Base-by-base conservation (phyloP, 2,329 filamentous ascomycete species). In the Fusarium sp. region DNA sequence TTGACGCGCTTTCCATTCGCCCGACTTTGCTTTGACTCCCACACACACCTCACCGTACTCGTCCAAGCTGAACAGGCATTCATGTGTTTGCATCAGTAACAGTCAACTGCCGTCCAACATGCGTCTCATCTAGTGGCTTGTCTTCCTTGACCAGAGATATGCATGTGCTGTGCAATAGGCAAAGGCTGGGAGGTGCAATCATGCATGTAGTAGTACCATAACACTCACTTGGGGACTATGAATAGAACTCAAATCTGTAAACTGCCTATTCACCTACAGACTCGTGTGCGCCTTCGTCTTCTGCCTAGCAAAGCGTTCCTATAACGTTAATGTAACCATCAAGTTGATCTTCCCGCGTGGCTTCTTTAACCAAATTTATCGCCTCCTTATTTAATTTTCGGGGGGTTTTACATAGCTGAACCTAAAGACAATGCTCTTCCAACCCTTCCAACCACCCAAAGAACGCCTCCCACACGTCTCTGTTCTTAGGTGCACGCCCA, bases 381-480 rank as follows among this genome's bases (percentile, higher is more conserved):
- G 84, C 84, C 33, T 70, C 62, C 1, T 30, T 49, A 66, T 86
- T 87, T 71, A 67, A 78, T 15, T 79, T 75, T 37, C 80, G 76
- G 4, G 79, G 78, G 33, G 87, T 83, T 47, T 70, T 75, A 84
- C 84, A 87, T 67, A 87, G 81, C 39, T 76, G 30, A n/a, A 86
- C 74, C 8, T 68, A 56, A 24, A 84, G 37, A 0, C 79, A 79
- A 0, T 48, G 0, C 0, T 72, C 66, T 5, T 75, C 24, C 20
- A 50, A 65, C 24, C 65, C 60, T 62, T 83, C 80, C 3, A 80
- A 61, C 52, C 82, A 78, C 0, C 77, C 77, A 11, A 86, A 74
- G 4, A 88, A 72, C 15, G 74, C 63, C 68, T 86, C 75, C 84
- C 86, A 88, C 22, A 88, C 63, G 61, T 89, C 84, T 59, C 71